These are phyloP conservation scores for Hemileia vastatrix DNA, from an alignment of 1,284 basidiomycete genomes.

Conservation along the genomic window DNA sequence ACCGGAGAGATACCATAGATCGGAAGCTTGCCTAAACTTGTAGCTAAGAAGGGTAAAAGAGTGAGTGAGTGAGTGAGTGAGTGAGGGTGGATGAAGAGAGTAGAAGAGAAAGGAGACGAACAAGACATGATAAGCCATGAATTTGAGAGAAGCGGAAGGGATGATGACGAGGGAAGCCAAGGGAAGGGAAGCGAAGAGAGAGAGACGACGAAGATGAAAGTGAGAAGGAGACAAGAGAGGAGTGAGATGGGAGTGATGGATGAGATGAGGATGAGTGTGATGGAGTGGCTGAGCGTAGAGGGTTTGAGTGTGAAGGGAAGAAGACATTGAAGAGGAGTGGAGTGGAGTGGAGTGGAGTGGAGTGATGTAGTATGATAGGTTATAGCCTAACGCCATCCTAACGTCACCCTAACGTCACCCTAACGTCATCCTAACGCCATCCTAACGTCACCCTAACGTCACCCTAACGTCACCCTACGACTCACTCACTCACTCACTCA, in stretches of 20 bases:
- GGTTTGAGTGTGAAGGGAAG: too few species aligned
- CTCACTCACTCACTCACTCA: neutral
- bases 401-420: slow-evolving; percentile 18
- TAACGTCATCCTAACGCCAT: slow-evolving; percentile 9
- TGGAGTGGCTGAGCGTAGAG: slow-evolving; percentile 12
- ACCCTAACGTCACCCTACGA: neutral
- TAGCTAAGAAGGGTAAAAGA: too few species aligned
- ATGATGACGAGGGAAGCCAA: slow-evolving; percentile 7
- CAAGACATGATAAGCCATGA: slow-evolving; percentile 23
- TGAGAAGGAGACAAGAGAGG: neutral
- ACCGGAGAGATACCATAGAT: slow-evolving; percentile 18
- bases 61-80: neutral
- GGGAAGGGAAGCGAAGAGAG: slow-evolving; percentile 2
- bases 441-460: neutral
- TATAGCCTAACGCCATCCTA: neutral
- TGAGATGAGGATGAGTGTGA: slow-evolving; percentile 12
- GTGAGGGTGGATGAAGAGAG: neutral
- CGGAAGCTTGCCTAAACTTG: slow-evolving; percentile 11
- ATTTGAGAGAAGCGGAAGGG: slow-evolving; percentile 2
- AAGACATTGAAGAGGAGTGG: too few species aligned
- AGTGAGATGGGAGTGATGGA: neutral
- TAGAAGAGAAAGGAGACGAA: neutral
- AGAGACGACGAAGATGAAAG: slow-evolving; percentile 3
- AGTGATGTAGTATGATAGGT: too few species aligned
- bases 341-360: too few species aligned